Evolutionary conservation across 306 rosid genomes (phyloP), one percentile per base, ranked within the genome.

Genomic region (Quercus dentata): DNA sequence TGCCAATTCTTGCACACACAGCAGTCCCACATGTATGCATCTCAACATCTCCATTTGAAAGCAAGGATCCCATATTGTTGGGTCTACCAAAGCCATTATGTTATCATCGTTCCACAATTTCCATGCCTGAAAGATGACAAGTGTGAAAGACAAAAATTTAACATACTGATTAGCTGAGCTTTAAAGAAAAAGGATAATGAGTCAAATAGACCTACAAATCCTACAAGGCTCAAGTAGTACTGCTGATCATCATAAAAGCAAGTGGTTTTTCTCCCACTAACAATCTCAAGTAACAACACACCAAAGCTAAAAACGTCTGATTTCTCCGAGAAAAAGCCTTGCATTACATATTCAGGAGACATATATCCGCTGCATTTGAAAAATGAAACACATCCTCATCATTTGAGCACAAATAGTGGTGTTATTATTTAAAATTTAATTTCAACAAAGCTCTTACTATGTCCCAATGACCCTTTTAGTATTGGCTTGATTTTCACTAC

Each of bases 401-500:
- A 8, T 52, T 14, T 64, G 69, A 56, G 11, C 14, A 23, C 44
- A 54, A 17, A 64, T 46, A 38, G 20, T 11, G 52, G 52, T 10
- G 52, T 46, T 11, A 10, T 11, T 46, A 11, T 3, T 11, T 46
- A 2, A 46, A 38, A 46, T 46, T 46, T 46, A 12, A 46, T 46
- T 46, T 46, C 15, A 46, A 46, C 52, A 27, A 11, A 18, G 49
- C 52, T 56, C 88, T 81, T 78, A 85, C 81, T 81, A 81, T 71
- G 85, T 85, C 46, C 83, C 81, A 13, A 81, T 83, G 18, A 85
- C 86, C 35, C 88, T 85, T 76, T 33, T 81, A 13, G 88, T 81
- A 56, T 85, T 78, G 38, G 71, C 56, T 33, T 81, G 76, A 78
- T 85, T 83, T 51, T 81, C 85, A 0, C 0, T 25, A 2, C 81